Percentiles rank a stretch among this genome's conserved stretches.
These are phyloP conservation scores for Pleurotus cornucopiae DNA, from an alignment of 768 basidiomycete species.

Conservation along the genomic window DNA sequence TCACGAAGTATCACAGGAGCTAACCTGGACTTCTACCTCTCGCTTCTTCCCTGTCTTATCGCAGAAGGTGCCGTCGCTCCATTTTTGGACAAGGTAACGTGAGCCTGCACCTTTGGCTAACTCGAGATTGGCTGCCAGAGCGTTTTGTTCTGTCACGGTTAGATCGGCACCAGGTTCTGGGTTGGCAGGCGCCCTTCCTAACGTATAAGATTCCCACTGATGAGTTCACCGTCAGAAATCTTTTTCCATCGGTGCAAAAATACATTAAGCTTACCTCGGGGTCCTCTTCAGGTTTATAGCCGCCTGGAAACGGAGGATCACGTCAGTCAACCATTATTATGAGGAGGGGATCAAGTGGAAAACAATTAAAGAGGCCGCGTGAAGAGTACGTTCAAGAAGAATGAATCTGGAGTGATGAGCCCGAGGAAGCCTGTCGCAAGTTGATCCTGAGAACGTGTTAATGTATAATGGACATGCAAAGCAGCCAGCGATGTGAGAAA, in stretches of 20 bases:
- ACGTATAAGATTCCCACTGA: slow-evolving; percentile 75
- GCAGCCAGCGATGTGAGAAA: slow-evolving; percentile 7
- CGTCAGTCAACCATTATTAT: background rate
- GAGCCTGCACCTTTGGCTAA: slow-evolving; percentile 75
- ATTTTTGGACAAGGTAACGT: slow-evolving; percentile 88
- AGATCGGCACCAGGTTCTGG: slow-evolving; percentile 61
- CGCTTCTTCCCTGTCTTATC: slow-evolving; percentile 87
- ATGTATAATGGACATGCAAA: background rate
- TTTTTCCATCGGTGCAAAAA: slow-evolving; percentile 16
- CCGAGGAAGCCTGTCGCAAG: slow-evolving; percentile 5
- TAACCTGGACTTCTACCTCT: slow-evolving; percentile 93
- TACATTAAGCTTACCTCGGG: slow-evolving; percentile 53
- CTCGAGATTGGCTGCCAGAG: slow-evolving; percentile 67
- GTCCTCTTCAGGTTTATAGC: slow-evolving; percentile 82
- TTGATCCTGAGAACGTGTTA: slow-evolving; percentile 7
- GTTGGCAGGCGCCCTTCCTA: slow-evolving; percentile 63
- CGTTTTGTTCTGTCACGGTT: slow-evolving; percentile 60
- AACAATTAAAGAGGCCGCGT: background rate
- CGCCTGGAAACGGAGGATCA: slow-evolving; percentile 37
- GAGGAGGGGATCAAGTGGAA: background rate
- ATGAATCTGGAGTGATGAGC: background rate
- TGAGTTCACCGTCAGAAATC: slow-evolving; percentile 18
- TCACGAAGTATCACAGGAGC: slow-evolving; percentile 19
- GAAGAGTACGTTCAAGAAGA: background rate
- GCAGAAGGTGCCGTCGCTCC: slow-evolving; percentile 88